These are phyloP conservation scores for Globisporangium cylindrosporum DNA, from an alignment of 352 stramenopile genomes.

Conservation along the genomic window DNA sequence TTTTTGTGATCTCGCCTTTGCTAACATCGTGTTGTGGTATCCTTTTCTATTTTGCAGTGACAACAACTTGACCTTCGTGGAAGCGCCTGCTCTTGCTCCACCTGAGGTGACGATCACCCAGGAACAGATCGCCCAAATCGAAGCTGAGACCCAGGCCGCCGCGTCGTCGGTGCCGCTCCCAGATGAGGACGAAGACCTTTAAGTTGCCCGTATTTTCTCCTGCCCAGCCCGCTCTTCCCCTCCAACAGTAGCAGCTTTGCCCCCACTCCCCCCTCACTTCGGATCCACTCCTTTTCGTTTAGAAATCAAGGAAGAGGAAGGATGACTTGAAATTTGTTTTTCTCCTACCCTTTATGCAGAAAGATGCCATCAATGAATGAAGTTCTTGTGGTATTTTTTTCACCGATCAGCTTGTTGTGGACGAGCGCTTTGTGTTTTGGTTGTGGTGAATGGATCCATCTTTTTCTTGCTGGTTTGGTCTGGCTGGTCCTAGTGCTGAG, in stretches of 20 bases:
- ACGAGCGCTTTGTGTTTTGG: neutral
- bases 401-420: neutral
- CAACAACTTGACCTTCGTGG: constrained; percentile 98
- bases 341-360: constrained; percentile 7
- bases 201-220: constrained; percentile 49
- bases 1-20: neutral
- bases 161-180: constrained; percentile 92
- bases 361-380: constrained; percentile 20
- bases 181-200: constrained; percentile 98
- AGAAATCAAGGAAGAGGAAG: constrained; percentile 27
- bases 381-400: constrained; percentile 19
- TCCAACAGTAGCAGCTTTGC: neutral
- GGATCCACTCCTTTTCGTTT: constrained; percentile 19
- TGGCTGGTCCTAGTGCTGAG: no score
- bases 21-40: constrained; percentile 12
- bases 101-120: constrained; percentile 96
- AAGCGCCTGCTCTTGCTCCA: constrained; percentile 94
- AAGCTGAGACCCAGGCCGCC: constrained; percentile 89
- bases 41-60: constrained; percentile 56
- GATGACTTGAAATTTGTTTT: constrained; percentile 14
- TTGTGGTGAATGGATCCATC: neutral
- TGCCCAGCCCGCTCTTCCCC: neutral
- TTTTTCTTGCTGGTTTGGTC: neutral
- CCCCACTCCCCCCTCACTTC: neutral
- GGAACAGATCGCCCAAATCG: constrained; percentile 91